Conservation (phyloP, 2,329 filamentous ascomycete species). For the Fusarium solani-melongenae region DNA sequence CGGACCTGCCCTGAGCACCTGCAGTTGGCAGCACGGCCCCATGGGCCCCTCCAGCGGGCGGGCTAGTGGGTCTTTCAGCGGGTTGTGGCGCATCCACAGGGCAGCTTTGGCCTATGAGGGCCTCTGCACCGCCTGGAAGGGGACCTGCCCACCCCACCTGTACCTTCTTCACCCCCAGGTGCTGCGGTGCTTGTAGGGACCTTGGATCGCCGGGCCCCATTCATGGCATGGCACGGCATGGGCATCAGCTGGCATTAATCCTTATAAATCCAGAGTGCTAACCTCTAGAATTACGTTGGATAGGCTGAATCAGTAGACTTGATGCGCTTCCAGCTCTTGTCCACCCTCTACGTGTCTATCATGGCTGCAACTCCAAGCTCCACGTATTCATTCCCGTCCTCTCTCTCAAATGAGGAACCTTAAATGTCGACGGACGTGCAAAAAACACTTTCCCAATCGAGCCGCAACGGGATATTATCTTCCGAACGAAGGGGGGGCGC, state of each 20-base stretch:
- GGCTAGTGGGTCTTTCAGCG: constrained; percentile 10
- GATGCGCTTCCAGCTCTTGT: neutral
- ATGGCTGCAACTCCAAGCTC: neutral
- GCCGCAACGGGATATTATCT: constrained; percentile 29
- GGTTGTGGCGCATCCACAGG: neutral
- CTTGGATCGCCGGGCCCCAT: neutral
- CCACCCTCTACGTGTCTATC: neutral
- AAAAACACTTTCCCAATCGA: constrained; percentile 29
- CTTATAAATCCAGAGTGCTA: neutral
- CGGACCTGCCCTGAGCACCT: constrained; percentile 7
- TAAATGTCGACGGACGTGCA: constrained; percentile 5
- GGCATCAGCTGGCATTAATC: neutral
- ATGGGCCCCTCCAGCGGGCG: constrained; percentile 27
- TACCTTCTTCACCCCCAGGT: neutral
- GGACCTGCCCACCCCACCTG: neutral
- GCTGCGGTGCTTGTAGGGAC: neutral
- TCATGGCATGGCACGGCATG: neutral
- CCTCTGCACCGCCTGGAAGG: neutral
- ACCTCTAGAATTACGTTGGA: neutral
- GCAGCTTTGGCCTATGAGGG: neutral
- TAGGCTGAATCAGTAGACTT: neutral
- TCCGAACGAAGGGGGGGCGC: constrained; percentile 22
- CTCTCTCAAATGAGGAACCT: neutral
- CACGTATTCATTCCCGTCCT: neutral
- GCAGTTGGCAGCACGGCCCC: constrained; percentile 26